Percentiles rank a stretch among this genome's conserved stretches.
phyloP scores from a whole-genome alignment of 768 basidiomycete species.

The Suillus weaverae region DNA sequence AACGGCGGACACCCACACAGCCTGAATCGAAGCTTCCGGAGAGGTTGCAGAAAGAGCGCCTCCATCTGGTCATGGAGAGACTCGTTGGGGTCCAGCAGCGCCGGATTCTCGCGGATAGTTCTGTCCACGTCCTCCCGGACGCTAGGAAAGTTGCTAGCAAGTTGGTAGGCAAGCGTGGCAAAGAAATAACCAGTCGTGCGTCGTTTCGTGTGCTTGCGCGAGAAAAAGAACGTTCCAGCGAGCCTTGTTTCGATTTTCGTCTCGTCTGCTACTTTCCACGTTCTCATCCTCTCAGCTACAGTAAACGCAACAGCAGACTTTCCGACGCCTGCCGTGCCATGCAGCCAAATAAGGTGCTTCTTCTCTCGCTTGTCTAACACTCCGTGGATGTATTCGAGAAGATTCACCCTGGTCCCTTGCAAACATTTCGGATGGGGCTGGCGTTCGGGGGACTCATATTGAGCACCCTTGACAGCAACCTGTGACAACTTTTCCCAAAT shows the following conservation, averaged over 20 bases:
- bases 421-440: neutral
- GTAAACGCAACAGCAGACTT: neutral
- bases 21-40: neutral
- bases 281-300: neutral
- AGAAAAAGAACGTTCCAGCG: neutral
- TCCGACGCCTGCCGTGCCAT: neutral
- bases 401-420: neutral
- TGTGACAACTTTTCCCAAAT: too few relatives aligned
- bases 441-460: neutral
- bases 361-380: neutral
- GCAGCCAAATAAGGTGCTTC: neutral
- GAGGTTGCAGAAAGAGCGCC: neutral
- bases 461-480: neutral
- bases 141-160: neutral
- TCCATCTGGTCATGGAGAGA: neutral
- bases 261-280: neutral
- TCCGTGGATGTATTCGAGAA: neutral
- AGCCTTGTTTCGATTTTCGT: neutral
- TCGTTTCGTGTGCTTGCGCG: neutral
- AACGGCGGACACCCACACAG: neutral
- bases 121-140: neutral
- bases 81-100: neutral
- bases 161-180: neutral
- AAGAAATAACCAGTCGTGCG: neutral
- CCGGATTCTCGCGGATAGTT: neutral